Conservation (phyloP, 306 rosid genomes). For the Alnus rubra region DNA sequence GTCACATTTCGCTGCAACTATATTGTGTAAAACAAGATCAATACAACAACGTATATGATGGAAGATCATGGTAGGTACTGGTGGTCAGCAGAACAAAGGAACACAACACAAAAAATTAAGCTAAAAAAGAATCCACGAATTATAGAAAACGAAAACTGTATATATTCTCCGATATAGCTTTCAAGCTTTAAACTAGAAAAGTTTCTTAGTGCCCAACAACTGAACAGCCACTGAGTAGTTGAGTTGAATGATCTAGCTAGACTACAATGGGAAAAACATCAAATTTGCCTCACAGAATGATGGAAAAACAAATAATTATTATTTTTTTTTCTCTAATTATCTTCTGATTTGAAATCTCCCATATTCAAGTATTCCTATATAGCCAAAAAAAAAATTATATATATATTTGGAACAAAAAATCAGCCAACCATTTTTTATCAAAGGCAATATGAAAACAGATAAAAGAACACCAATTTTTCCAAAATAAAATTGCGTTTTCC, state of each 20-base stretch:
- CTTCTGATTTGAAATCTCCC: background rate
- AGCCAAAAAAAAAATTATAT: background rate
- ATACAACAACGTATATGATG: background rate
- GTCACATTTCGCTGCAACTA: slow-evolving; percentile 56
- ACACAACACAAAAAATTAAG: background rate
- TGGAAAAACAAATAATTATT: background rate
- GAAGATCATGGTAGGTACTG: background rate
- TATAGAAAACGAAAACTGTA: background rate
- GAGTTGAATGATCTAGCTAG: background rate
- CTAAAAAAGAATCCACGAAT: background rate
- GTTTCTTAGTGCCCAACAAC: background rate
- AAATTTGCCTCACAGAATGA: background rate
- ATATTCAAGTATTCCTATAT: background rate
- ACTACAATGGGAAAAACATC: background rate
- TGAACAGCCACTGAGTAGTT: background rate
- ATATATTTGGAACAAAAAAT: too few relatives aligned
- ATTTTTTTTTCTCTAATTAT: background rate
- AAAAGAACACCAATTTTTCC: background rate
- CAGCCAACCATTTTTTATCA: too few relatives aligned
- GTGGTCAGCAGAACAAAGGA: background rate
- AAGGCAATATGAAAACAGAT: background rate
- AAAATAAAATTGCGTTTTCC: background rate
- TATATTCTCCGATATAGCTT: background rate
- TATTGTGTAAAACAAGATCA: background rate
- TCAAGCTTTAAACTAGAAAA: background rate